Percentiles rank a stretch among this genome's conserved stretches.
phyloP scores from a whole-genome alignment of 345 rosid genomes.

The Turnera subulata region DNA sequence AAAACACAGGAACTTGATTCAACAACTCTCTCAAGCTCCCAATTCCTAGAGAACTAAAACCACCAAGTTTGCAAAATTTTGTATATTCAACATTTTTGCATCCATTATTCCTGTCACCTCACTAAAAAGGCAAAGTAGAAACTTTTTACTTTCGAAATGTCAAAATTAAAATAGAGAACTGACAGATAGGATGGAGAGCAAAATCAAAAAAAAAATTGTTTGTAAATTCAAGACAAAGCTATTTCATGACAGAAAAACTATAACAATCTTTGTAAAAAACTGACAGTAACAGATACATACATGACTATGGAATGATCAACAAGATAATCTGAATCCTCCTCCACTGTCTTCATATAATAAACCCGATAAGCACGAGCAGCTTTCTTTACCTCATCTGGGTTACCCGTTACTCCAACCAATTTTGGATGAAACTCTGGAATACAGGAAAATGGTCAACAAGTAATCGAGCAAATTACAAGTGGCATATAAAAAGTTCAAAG shows the following conservation, averaged over 20 bases:
- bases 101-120: neutral
- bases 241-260: no score
- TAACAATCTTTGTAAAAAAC: no score
- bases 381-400: conserved; percentile 62
- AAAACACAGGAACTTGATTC: no score
- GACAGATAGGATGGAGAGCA: neutral
- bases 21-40: no score
- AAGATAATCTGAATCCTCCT: conserved; percentile 96
- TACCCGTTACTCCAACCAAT: conserved; percentile 82
- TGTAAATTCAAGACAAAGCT: no score
- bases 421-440: conserved; percentile 82
- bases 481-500: neutral
- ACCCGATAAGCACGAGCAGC: conserved; percentile 93
- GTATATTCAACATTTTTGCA: no score
- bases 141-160: neutral
- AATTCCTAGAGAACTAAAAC: no score
- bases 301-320: conserved; percentile 98
- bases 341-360: conserved; percentile 93
- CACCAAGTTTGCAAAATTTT: neutral
- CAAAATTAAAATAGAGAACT: no score
- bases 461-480: neutral
- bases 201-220: neutral
- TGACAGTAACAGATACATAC: conserved; percentile 30
- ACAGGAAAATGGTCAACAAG: neutral
- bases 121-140: neutral